phyloP scores from a whole-genome alignment of 2,329 filamentous ascomycete species.

The Chaetomium globosum region DNA sequence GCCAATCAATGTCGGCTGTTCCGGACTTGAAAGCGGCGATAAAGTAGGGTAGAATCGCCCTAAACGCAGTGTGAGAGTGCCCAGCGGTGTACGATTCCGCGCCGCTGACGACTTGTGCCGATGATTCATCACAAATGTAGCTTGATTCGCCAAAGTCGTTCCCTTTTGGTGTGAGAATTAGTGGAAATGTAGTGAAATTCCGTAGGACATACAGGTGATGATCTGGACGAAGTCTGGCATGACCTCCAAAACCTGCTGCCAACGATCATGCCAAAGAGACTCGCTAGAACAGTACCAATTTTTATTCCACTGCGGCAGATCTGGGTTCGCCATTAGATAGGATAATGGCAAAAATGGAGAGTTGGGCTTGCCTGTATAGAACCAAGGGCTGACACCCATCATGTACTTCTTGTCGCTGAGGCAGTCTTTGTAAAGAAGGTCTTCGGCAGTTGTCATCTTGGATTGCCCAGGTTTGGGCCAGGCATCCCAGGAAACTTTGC shows the following conservation, averaged over 20 bases:
- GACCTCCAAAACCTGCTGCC: constrained; percentile 55
- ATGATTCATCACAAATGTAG: constrained; percentile 56
- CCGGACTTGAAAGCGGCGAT: constrained; percentile 55
- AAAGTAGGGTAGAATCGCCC: constrained; percentile 52
- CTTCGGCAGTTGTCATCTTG: constrained; percentile 45
- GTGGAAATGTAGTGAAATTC: background rate
- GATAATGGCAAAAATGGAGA: constrained; percentile 28
- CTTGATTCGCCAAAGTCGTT: constrained; percentile 64
- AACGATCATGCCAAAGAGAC: constrained; percentile 59
- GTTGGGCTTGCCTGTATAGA: constrained; percentile 45
- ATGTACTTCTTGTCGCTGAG: constrained; percentile 53
- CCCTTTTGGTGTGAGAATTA: constrained; percentile 40
- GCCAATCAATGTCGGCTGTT: constrained; percentile 39
- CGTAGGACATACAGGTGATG: constrained; percentile 50
- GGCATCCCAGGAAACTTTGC: constrained; percentile 51
- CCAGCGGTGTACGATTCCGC: constrained; percentile 53
- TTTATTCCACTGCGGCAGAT: constrained; percentile 47
- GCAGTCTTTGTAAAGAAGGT: constrained; percentile 45
- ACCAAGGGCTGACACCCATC: constrained; percentile 50
- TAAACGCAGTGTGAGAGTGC: constrained; percentile 54
- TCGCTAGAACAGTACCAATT: constrained; percentile 61
- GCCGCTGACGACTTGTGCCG: constrained; percentile 49
- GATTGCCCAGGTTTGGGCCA: constrained; percentile 50
- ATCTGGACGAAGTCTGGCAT: constrained; percentile 58
- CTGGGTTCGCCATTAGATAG: constrained; percentile 17